phyloP scores from a whole-genome alignment of 1,139 yeast genomes.

The Pichia sp. region DNA sequence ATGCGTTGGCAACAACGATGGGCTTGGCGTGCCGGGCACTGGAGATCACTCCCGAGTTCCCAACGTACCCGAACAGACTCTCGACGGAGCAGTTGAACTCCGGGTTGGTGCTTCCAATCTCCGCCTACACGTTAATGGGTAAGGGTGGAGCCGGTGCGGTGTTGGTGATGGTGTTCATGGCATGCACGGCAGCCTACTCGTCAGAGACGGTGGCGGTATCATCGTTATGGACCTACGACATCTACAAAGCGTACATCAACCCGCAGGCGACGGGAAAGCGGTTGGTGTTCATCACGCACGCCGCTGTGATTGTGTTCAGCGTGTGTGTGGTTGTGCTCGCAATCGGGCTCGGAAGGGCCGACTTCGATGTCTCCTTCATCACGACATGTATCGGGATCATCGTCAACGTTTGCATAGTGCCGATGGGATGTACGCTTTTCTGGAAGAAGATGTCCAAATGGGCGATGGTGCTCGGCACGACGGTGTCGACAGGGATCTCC shows the following conservation, averaged over 20 bases:
- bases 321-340: conserved; percentile 39
- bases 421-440: conserved; percentile 66
- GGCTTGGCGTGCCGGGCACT: conserved; percentile 36
- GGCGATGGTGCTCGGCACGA: conserved; percentile 60
- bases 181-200: conserved; percentile 47
- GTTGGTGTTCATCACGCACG: conserved; percentile 39
- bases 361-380: conserved; percentile 79
- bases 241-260: conserved; percentile 43
- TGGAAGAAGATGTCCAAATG: conserved; percentile 61
- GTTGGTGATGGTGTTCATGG: conserved; percentile 45
- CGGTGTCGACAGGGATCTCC: conserved; percentile 58
- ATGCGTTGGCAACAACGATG: conserved; percentile 41
- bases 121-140: conserved; percentile 42
- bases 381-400: conserved; percentile 85
- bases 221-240: conserved; percentile 44
- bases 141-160: conserved; percentile 43
- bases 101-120: conserved; percentile 43
- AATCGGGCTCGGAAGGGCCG: conserved; percentile 59
- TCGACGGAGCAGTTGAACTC: conserved; percentile 30
- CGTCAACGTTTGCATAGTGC: conserved; percentile 81
- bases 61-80: conserved; percentile 28
- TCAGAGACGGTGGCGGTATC: conserved; percentile 48
- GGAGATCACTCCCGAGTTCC: conserved; percentile 36
- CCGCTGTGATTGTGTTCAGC: conserved; percentile 37
- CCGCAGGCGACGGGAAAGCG: conserved; percentile 42